phyloP scores from a whole-genome alignment of 495 filamentous ascomycete genomes.

The Xanthoparmelia taractica region DNA sequence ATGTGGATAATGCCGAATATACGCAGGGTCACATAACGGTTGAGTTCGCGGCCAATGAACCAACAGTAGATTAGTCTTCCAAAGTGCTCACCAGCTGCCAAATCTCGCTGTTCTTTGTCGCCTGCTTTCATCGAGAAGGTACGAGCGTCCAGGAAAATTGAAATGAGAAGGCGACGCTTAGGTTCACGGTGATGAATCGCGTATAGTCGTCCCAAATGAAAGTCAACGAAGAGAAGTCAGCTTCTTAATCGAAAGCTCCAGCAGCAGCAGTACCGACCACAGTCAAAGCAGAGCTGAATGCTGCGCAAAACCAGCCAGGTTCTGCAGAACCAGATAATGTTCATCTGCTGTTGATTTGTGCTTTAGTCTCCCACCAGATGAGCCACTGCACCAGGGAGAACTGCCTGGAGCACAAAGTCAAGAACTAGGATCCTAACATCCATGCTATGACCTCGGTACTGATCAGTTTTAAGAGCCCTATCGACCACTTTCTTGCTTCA shows the following conservation, averaged over 20 bases:
- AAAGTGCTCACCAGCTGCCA: constrained; percentile 72
- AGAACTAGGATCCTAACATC: constrained; percentile 69
- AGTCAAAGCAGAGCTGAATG: constrained; percentile 66
- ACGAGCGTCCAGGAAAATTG: constrained; percentile 67
- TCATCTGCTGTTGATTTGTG: constrained; percentile 74
- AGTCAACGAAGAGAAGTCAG: constrained; percentile 80
- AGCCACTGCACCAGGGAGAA: constrained; percentile 69
- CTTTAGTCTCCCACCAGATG: constrained; percentile 64
- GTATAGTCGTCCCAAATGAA: constrained; percentile 88
- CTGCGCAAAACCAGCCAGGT: constrained; percentile 35
- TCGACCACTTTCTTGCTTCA: constrained; percentile 78
- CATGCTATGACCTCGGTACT: constrained; percentile 52
- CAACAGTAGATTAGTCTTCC: constrained; percentile 92
- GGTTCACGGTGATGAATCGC: constrained; percentile 74
- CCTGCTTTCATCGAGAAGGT: constrained; percentile 69
- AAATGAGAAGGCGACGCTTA: constrained; percentile 61
- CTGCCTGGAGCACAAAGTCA: constrained; percentile 64
- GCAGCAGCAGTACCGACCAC: constrained; percentile 59
- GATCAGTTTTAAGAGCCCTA: constrained; percentile 56
- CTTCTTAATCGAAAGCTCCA: constrained; percentile 68
- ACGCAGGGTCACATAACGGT: constrained; percentile 76
- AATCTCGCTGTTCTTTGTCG: constrained; percentile 57
- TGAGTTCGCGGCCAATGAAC: constrained; percentile 95
- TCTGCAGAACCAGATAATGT: constrained; percentile 10
- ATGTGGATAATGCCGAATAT: constrained; percentile 79